Percentiles rank a stretch among this genome's conserved stretches.
Evolutionary conservation across 73 alveolate genomes (phyloP).

Genomic region (Diophrys sp.): DNA sequence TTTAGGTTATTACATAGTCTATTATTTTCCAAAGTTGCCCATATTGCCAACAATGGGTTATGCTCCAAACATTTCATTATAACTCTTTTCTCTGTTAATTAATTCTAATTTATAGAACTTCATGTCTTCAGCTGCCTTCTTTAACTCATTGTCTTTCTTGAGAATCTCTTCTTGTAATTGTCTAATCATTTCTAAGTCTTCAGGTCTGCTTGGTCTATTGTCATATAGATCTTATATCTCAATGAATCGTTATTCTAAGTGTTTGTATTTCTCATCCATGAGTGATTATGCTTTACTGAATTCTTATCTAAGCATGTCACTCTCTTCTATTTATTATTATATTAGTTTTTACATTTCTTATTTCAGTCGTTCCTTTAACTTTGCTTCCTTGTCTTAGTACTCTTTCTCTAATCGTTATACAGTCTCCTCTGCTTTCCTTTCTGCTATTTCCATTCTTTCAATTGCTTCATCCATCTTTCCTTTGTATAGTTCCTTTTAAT

Average conservation of each 20-base stretch:
- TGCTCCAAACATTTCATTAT: slow-evolving; percentile 87
- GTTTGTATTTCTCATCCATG: slow-evolving; percentile 60
- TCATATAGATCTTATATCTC: slow-evolving; percentile 64
- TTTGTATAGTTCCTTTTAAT: slow-evolving; percentile 15
- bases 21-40: too few species aligned
- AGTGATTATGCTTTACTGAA: slow-evolving; percentile 49
- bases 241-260: slow-evolving; percentile 35
- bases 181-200: slow-evolving; percentile 67
- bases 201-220: slow-evolving; percentile 79
- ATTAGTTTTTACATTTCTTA: slow-evolving; percentile 46
- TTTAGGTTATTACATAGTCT: too few species aligned
- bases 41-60: slow-evolving; percentile 77
- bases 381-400: slow-evolving; percentile 35
- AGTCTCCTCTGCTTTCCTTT: slow-evolving; percentile 10
- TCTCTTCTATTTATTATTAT: slow-evolving; percentile 50
- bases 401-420: slow-evolving; percentile 13
- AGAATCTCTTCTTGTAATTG: slow-evolving; percentile 52
- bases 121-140: slow-evolving; percentile 90
- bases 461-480: slow-evolving; percentile 31
- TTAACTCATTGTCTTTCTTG: slow-evolving; percentile 66
- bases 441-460: slow-evolving; percentile 27
- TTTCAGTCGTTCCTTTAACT: slow-evolving; percentile 37
- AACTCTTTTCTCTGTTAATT: slow-evolving; percentile 90
- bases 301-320: slow-evolving; percentile 37
- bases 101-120: slow-evolving; percentile 93